Evolutionary conservation across 2,329 filamentous ascomycete species (phyloP), one percentile per base, ranked within the genome.

Genomic region (Monosporascus sp.): DNA sequence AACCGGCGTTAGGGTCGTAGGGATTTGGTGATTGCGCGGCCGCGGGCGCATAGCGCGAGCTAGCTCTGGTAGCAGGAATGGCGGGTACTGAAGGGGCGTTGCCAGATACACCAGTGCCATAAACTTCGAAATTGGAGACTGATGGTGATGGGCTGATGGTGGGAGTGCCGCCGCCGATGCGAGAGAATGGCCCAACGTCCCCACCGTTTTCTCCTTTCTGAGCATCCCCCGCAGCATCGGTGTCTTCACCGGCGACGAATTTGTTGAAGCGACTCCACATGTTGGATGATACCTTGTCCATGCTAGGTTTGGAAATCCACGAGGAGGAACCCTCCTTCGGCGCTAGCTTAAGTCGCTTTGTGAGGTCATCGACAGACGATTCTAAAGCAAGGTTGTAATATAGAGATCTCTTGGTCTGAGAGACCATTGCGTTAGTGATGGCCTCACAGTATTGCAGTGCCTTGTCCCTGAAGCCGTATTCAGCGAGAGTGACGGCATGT

Each of bases 191-290:
- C 0, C 91, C 90, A 50, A 81, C 71, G 55, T 90, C 87, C 20
- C 69, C 73, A 49, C 81, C 81, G 36, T 70, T 77, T 45, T 82
- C 83, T 51, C 78, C 79, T 5, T 76, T 76, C 14, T 82, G 76
- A 8, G 77, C 82, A 51, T 79, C 79, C 1, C 81, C 83, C 9
- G 77, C 77, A 36, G 78, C 77, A 50, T 91, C 88, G 50, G 83
- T 83, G 52, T 97, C 93, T 55, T 97, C 93, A 16, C 94, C 95
- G 50, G 89, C 86, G 56, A 99, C 91, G 66, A 99, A 99, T 65
- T 91, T 97, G 73, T 92, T 97, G 73, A 99, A 97, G 55, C 88
- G 91, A 59, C 86, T 91, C 82, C 91, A 92, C 67, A 97, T 84
- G 36, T 88, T 91, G 56, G 88, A 91, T 2, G 92, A 94, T 0